Evolutionary conservation across 148 eudicot species (phyloP).

Genomic region (Chenopodium berlandieri): DNA sequence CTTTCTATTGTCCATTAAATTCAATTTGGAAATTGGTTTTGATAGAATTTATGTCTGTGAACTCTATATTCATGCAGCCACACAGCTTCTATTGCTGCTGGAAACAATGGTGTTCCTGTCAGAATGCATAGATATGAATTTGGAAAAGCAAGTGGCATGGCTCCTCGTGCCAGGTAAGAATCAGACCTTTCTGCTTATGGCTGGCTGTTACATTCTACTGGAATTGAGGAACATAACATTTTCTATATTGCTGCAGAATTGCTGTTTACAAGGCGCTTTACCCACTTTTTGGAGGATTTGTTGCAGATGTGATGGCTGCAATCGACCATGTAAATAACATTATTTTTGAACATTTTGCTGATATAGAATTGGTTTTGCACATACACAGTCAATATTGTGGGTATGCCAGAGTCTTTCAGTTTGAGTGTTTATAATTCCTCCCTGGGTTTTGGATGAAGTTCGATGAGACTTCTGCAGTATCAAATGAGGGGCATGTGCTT

Average conservation of each 20-base stretch:
- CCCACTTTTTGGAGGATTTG: conserved; percentile 94
- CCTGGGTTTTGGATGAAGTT: neutral
- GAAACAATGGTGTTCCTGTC: conserved; percentile 93
- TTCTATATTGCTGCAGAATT: conserved; percentile 50
- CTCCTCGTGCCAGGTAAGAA: conserved; percentile 90
- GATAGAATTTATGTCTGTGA: neutral
- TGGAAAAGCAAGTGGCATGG: conserved; percentile 99
- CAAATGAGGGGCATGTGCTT: neutral
- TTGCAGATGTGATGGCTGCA: conserved; percentile 95
- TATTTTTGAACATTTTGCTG: neutral
- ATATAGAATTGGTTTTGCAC: conserved; percentile 7
- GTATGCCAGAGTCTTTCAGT: neutral
- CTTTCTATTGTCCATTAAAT: neutral
- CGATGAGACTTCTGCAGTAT: neutral
- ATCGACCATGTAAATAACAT: conserved; percentile 68
- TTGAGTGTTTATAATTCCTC: neutral
- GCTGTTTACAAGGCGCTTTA: conserved; percentile 97
- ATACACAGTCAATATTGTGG: neutral
- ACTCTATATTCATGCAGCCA: conserved; percentile 51
- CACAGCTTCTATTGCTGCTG: conserved; percentile 98
- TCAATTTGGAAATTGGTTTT: neutral
- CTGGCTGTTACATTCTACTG: neutral
- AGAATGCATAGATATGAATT: conserved; percentile 85
- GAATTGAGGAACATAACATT: conserved; percentile 7
- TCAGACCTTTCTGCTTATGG: conserved; percentile 6